Evolutionary conservation across 2,329 filamentous ascomycete species (phyloP), one percentile per base, ranked within the genome.

Genomic region (Ophiostoma himal-ulmi): DNA sequence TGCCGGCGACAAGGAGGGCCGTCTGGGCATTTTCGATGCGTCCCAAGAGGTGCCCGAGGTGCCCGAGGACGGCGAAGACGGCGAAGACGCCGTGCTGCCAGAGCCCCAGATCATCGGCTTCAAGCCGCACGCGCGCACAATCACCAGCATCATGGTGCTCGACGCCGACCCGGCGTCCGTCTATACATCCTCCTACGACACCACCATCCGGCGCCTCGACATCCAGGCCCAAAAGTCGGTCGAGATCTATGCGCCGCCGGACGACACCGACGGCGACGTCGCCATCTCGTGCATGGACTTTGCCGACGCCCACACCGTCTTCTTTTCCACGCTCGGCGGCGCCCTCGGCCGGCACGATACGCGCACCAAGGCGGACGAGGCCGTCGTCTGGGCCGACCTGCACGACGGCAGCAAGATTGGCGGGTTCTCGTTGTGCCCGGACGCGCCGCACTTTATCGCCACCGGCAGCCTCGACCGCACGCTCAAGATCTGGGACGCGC

Each of bases 1-100:
- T 77, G 94, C 94, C 0, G 94, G 94, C 13, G 95, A 99, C 76
- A 99, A 99, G 78, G 86, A 96, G 74, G 94, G 95, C 0, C 91
- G 93, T 34, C 84, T 98, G 71, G 95, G 95, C 0, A 87, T 99
- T 0, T 94, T 97, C 70, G 94, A 99, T 77, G 93, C 90, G 1
- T 94, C 91, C 0, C 93, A 96, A 74, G 85, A 86, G 2, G 81
- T 82, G 1, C 76, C 85, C 66, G 78, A 82, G 74, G 78, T 74
- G n/a, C 81, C 85, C 5, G 82, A 85, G 14, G 87, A 89, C 20
- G 81, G 84, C 13, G 82, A 84, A 20, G 87, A 89, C 70, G 86
- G 87, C 10, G 89, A 91, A 4, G 89, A 91, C 30, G 30, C 30
- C 10, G 90, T 90, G 0, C 80, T 85, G 13, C 82, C 89, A 0